Evolutionary conservation across 345 rosid species (phyloP).

Genomic region (Adansonia digitata): DNA sequence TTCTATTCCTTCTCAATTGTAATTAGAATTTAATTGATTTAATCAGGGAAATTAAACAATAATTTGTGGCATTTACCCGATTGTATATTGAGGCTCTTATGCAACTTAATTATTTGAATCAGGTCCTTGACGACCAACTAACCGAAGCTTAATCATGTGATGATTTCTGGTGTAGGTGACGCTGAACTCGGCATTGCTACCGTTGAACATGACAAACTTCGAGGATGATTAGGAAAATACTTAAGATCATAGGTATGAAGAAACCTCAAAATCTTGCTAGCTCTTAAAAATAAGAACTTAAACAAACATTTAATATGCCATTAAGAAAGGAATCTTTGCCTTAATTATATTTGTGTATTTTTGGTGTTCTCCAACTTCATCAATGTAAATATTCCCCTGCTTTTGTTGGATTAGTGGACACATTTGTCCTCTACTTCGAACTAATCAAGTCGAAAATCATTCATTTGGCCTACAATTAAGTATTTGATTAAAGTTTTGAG

Average conservation of each 20-base stretch:
- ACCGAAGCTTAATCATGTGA: not conserved
- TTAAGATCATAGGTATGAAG: not conserved
- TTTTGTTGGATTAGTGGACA: not conserved
- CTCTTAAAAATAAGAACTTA: not conserved
- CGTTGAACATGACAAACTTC: not conserved
- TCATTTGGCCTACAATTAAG: not conserved
- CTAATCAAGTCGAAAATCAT: not conserved
- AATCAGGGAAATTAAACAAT: not conserved
- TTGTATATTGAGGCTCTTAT: not conserved
- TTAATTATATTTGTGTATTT: not conserved
- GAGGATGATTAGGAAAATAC: not conserved
- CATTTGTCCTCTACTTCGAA: not conserved
- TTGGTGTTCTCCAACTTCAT: not conserved
- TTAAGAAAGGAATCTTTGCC: not conserved
- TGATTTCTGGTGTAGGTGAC: not conserved
- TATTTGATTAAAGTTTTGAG: not conserved
- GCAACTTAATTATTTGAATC: not conserved
- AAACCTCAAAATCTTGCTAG: not conserved
- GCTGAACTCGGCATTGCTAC: constrained; percentile 10
- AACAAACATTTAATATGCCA: not conserved
- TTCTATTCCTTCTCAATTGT: not conserved
- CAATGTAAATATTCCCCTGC: not conserved
- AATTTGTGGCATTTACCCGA: not conserved
- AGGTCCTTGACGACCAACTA: not conserved
- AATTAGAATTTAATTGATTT: not conserved